A percentile compares a stretch with the other conserved stretches of the same genome.
Conservation (phyloP, 805 yeast genomes). For the Candida silvicultrix region DNA sequence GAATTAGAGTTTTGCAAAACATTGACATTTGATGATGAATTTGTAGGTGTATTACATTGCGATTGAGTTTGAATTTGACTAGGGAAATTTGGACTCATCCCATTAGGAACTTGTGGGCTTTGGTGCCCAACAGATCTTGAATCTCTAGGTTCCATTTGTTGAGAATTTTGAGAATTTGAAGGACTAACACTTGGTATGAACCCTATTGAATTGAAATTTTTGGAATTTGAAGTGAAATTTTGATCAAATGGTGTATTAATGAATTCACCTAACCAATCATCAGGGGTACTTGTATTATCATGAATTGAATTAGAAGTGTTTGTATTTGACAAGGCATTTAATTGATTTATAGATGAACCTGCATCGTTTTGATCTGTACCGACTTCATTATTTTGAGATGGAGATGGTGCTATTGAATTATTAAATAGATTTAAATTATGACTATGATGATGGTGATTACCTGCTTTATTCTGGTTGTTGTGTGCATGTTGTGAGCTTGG, state of each 20-base stretch:
- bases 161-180: conserved; percentile 10
- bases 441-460: conserved; percentile 1
- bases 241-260: conserved; percentile 60
- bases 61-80: neutral
- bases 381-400: conserved; percentile 6
- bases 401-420: conserved; percentile 5
- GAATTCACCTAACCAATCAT: conserved; percentile 68
- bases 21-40: conserved; percentile 1
- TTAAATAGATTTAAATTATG: conserved; percentile 1
- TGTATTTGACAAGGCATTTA: neutral
- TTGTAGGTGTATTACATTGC: neutral
- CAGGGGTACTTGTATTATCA: conserved; percentile 24
- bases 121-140: no score
- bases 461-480: neutral
- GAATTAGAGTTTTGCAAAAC: neutral
- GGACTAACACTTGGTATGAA: conserved; percentile 28
- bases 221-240: conserved; percentile 38
- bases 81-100: neutral
- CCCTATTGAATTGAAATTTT: conserved; percentile 50
- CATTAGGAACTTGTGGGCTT: neutral
- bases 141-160: neutral
- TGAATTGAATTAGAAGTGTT: conserved; percentile 14
- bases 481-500: neutral
- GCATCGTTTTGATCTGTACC: neutral
- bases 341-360: conserved; percentile 1